These are phyloP conservation scores for Picea mariana DNA, from an alignment of 83 land plant genomes.

Conservation along the genomic window DNA sequence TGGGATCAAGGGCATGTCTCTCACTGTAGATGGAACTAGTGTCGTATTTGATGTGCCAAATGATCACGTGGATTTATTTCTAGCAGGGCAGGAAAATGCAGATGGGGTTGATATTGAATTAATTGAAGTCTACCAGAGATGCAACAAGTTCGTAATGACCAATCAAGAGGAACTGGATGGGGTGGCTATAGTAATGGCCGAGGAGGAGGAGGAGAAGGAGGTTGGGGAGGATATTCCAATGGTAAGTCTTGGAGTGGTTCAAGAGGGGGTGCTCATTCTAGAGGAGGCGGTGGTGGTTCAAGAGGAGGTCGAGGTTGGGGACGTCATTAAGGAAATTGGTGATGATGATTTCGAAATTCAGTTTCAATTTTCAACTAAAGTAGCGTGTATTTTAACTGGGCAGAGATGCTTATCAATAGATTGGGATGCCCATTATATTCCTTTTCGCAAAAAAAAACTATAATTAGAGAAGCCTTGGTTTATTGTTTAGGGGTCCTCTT, in stretches of 20 bases:
- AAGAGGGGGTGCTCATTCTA: slow-evolving; percentile 15
- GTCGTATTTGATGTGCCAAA: slow-evolving; percentile 92
- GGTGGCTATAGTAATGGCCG: slow-evolving; percentile 25
- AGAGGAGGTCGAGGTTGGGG: slow-evolving; percentile 30
- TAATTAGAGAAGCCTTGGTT: too few relatives aligned
- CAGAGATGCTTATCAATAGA: not conserved
- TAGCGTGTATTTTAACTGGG: too few relatives aligned
- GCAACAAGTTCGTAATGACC: slow-evolving; percentile 47
- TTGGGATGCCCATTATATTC: not conserved
- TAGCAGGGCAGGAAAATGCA: slow-evolving; percentile 69
- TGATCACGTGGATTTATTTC: slow-evolving; percentile 54
- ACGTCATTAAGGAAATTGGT: not conserved
- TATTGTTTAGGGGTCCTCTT: too few relatives aligned
- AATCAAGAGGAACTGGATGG: slow-evolving; percentile 39
- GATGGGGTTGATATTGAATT: slow-evolving; percentile 45
- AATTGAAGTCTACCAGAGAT: slow-evolving; percentile 46
- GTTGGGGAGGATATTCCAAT: slow-evolving; percentile 27
- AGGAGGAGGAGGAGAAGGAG: slow-evolving; percentile 27
- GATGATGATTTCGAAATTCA: not conserved
- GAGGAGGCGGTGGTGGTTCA: slow-evolving; percentile 28
- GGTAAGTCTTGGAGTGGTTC: slow-evolving; percentile 23
- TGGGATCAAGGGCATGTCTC: slow-evolving; percentile 62
- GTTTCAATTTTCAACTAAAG: not conserved
- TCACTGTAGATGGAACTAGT: slow-evolving; percentile 84
- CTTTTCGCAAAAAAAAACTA: not conserved